Percentiles rank a stretch among this genome's conserved stretches.
Evolutionary conservation across 1,284 basidiomycete species (phyloP).

Genomic region (Takashimella tepidaria): DNA sequence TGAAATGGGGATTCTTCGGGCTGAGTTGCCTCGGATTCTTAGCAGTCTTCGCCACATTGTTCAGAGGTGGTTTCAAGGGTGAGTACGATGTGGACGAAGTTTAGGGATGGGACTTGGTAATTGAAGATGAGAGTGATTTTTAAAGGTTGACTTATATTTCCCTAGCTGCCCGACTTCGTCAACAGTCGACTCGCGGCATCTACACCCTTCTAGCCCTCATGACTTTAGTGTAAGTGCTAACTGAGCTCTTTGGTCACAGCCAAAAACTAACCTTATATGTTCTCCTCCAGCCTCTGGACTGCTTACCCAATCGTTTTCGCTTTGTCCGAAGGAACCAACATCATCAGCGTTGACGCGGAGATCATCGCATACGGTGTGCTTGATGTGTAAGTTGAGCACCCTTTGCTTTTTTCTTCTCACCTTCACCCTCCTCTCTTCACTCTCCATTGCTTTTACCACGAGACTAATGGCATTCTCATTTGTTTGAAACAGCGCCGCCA

Average conservation of each 20-base stretch:
- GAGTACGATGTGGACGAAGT: too few relatives aligned
- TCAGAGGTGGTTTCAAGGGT: constrained; percentile 35
- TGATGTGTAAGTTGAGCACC: constrained; percentile 33
- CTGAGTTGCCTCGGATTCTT: constrained; percentile 31
- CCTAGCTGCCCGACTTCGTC: constrained; percentile 26
- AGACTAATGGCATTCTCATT: too few relatives aligned
- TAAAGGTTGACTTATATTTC: background rate
- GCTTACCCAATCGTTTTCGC: constrained; percentile 40
- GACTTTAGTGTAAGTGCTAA: constrained; percentile 26
- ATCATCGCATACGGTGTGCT: constrained; percentile 43
- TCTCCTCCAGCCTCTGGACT: constrained; percentile 28
- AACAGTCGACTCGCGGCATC: constrained; percentile 30
- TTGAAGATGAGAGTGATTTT: background rate
- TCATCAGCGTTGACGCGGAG: constrained; percentile 38
- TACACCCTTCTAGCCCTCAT: constrained; percentile 32
- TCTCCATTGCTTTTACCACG: too few relatives aligned
- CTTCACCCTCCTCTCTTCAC: background rate
- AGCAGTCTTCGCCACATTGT: constrained; percentile 30
- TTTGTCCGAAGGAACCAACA: constrained; percentile 35
- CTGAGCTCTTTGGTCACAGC: background rate
- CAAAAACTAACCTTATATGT: constrained; percentile 2
- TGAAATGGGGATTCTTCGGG: constrained; percentile 35
- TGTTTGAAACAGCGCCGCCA: constrained; percentile 33
- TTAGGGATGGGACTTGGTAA: too few relatives aligned
- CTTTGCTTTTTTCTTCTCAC: background rate